A percentile compares a stretch with the other conserved stretches of the same genome.
Evolutionary conservation across 2,329 filamentous ascomycete species (phyloP).

Genomic region (Trichoderma sp.): DNA sequence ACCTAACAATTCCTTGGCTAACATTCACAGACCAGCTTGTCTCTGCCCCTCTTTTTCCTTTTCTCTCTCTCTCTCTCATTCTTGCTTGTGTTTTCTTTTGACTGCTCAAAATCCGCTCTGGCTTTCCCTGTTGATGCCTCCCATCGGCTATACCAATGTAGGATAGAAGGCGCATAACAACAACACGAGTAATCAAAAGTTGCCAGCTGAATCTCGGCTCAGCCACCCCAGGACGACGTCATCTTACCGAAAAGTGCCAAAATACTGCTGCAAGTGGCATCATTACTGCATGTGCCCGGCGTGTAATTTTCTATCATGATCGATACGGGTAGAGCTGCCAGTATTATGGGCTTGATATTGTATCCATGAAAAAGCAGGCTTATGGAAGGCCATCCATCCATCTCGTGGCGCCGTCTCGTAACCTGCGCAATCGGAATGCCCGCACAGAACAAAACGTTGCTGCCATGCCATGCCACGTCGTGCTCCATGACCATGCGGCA

Average conservation of each 20-base stretch:
- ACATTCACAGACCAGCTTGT: not conserved
- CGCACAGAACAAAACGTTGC: not conserved
- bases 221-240: constrained; percentile 24
- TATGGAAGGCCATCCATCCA: not conserved
- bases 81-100: not conserved
- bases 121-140: not conserved
- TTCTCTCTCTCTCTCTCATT: no score
- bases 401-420: not conserved
- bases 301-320: not conserved
- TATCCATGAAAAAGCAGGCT: not conserved
- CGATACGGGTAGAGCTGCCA: not conserved
- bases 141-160: not conserved
- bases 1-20: not conserved
- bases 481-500: not conserved
- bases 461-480: not conserved
- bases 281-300: not conserved
- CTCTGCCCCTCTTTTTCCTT: not conserved
- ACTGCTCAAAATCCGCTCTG: not conserved
- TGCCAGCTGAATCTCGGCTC: constrained; percentile 15
- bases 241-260: constrained; percentile 1
- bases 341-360: not conserved
- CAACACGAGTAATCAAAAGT: not conserved
- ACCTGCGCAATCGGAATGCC: not conserved
- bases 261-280: not conserved
- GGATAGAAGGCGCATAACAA: not conserved